Conservation (phyloP, 202 grass and related monocot species). For the Musa balbisiana region DNA sequence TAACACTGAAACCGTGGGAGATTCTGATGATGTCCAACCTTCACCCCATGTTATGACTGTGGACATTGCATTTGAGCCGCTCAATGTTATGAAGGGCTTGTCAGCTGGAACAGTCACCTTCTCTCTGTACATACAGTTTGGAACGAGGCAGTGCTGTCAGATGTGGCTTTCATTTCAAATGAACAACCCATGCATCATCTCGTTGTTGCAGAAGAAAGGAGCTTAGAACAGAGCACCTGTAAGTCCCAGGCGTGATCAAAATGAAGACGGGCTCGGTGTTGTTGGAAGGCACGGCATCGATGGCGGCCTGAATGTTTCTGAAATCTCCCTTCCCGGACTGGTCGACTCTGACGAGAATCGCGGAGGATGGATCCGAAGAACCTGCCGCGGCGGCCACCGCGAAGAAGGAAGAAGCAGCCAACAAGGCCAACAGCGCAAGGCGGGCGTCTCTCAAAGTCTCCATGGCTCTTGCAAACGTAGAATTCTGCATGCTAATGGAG, state of each 20-base stretch:
- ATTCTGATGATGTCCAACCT: constrained; percentile 29
- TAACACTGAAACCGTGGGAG: constrained; percentile 48
- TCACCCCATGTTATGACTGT: constrained; percentile 73
- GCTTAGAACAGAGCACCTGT: constrained; percentile 31
- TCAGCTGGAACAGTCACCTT: constrained; percentile 51
- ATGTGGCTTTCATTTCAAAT: no score
- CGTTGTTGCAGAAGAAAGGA: neutral
- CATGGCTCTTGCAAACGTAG: neutral
- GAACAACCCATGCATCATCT: no score
- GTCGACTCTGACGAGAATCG: constrained; percentile 47
- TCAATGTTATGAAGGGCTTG: constrained; percentile 54
- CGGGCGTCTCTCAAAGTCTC: neutral
- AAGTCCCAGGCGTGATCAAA: constrained; percentile 47
- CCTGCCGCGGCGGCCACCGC: neutral
- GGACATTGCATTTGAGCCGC: constrained; percentile 31
- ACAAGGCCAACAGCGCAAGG: neutral
- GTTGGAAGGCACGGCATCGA: constrained; percentile 44
- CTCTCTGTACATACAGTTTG: constrained; percentile 35
- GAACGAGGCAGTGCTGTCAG: no score
- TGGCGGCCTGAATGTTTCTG: constrained; percentile 65
- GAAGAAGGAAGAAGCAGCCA: neutral
- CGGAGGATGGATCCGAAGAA: neutral
- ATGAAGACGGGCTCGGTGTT: constrained; percentile 30
- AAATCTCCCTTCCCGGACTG: constrained; percentile 61
- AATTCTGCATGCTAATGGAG: neutral